Evolutionary conservation across 352 stramenopile species (phyloP).

Genomic region (Pythium dissotocum): DNA sequence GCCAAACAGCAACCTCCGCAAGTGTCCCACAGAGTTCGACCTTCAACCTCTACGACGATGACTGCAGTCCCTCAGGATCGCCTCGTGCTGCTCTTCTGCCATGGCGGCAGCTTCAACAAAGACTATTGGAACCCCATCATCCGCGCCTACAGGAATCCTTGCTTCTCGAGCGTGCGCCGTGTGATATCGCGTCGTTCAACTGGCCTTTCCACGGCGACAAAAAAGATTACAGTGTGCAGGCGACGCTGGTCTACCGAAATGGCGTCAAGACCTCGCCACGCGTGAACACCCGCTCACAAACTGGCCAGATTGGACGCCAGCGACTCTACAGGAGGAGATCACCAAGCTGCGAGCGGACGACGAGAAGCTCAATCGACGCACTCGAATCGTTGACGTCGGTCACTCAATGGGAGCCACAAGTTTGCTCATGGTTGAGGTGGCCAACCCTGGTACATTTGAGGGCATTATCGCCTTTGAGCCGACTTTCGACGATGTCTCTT

Average conservation of each 20-base stretch:
- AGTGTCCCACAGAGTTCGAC: too few relatives aligned
- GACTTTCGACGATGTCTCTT: neutral
- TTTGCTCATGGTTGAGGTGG: slow-evolving; percentile 40
- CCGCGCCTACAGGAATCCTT: slow-evolving; percentile 29
- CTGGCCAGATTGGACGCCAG: slow-evolving; percentile 21
- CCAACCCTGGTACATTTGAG: slow-evolving; percentile 40
- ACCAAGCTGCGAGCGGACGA: slow-evolving; percentile 19
- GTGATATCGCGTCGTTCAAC: slow-evolving; percentile 38
- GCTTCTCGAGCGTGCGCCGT: slow-evolving; percentile 23
- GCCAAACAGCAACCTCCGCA: too few relatives aligned
- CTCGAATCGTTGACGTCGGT: slow-evolving; percentile 22
- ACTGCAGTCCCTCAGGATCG: too few relatives aligned
- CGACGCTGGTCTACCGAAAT: slow-evolving; percentile 23
- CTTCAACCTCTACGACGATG: too few relatives aligned
- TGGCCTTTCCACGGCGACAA: slow-evolving; percentile 44
- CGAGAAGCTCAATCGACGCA: neutral
- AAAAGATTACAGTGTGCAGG: slow-evolving; percentile 33
- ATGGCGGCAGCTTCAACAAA: slow-evolving; percentile 44
- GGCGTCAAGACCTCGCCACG: slow-evolving; percentile 18
- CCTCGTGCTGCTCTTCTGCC: slow-evolving; percentile 21
- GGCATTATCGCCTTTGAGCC: slow-evolving; percentile 45
- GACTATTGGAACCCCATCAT: slow-evolving; percentile 49
- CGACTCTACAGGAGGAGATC: slow-evolving; percentile 24
- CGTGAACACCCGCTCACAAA: slow-evolving; percentile 18
- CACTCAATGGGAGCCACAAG: slow-evolving; percentile 29